Conservation (phyloP, 2,329 filamentous ascomycete genomes). For the Fusarium sp. region DNA sequence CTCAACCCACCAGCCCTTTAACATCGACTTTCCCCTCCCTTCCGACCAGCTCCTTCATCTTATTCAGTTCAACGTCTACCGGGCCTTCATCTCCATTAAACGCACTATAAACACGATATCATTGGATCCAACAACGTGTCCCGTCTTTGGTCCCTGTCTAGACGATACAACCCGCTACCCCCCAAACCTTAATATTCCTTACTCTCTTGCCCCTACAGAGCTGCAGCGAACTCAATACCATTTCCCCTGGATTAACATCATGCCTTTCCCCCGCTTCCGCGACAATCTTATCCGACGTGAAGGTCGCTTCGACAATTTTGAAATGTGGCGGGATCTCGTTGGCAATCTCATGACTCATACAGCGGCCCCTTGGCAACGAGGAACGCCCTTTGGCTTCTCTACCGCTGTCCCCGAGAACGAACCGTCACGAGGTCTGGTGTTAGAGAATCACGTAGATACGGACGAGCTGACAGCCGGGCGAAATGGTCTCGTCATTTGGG, state of each 20-base stretch:
- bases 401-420: rapidly evolving
- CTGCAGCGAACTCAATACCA: neutral
- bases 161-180: neutral
- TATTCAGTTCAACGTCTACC: slow-evolving; percentile 8
- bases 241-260: slow-evolving; percentile 10
- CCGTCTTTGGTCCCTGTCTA: neutral
- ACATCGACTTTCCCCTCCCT: neutral
- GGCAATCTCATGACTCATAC: neutral
- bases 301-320: neutral
- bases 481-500: neutral
- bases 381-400: neutral
- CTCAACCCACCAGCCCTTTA: no score
- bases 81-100: slow-evolving; percentile 11
- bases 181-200: neutral
- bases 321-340: neutral
- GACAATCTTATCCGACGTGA: neutral
- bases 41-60: slow-evolving; percentile 6
- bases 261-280: neutral
- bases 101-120: neutral
- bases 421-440: rapidly evolving
- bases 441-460: neutral
- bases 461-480: neutral
- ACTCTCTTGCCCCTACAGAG: neutral
- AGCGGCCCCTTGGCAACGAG: slow-evolving; percentile 1
- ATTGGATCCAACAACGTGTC: neutral